Evolutionary conservation across 495 filamentous ascomycete genomes (phyloP).

Genomic region (Choiromyces venosus): DNA sequence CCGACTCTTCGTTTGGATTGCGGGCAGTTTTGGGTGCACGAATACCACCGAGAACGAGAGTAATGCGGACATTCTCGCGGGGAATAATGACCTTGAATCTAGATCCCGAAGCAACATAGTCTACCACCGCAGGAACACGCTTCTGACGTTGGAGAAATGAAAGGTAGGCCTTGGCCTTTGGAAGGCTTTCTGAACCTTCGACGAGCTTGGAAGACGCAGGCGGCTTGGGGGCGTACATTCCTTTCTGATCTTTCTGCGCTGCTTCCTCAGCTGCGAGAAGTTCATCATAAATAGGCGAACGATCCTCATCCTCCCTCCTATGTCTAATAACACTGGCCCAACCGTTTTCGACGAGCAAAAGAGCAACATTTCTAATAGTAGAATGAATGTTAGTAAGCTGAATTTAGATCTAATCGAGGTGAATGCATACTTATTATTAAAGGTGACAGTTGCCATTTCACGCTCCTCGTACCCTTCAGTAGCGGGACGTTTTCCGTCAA

Average conservation of each 20-base stretch:
- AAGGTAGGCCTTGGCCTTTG: conserved; percentile 91
- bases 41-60: conserved; percentile 89
- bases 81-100: conserved; percentile 91
- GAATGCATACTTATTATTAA: conserved; percentile 58
- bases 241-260: conserved; percentile 70
- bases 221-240: conserved; percentile 86
- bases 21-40: conserved; percentile 85
- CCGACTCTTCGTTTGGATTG: conserved; percentile 69
- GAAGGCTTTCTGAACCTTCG: conserved; percentile 84
- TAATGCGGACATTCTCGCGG: conserved; percentile 88
- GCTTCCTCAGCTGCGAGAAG: conserved; percentile 81
- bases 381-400: neutral
- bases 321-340: conserved; percentile 91
- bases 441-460: conserved; percentile 81
- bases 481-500: conserved; percentile 87
- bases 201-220: conserved; percentile 71
- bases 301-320: conserved; percentile 83
- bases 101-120: conserved; percentile 93
- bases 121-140: conserved; percentile 88
- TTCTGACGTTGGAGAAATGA: conserved; percentile 80
- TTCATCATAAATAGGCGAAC: conserved; percentile 89
- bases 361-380: conserved; percentile 59
- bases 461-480: conserved; percentile 88
- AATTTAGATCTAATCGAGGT: neutral
- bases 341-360: conserved; percentile 81